Percentiles rank a stretch among this genome's conserved stretches.
These are phyloP conservation scores for Botryotinia calthae DNA, from an alignment of 2,329 filamentous ascomycete genomes.

Conservation along the genomic window DNA sequence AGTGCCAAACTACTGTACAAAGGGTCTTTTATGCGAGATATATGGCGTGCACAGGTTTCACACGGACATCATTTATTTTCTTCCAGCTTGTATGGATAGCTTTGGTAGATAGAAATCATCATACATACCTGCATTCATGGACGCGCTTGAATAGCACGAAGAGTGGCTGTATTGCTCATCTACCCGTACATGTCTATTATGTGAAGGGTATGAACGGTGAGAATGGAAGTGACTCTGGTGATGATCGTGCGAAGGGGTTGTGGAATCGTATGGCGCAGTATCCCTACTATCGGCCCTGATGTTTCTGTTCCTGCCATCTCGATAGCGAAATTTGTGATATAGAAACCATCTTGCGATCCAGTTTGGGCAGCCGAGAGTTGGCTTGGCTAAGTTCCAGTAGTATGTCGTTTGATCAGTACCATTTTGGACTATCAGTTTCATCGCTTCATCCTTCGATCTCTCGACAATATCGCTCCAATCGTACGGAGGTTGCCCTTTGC, in stretches of 20 bases:
- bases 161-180: conserved; percentile 10
- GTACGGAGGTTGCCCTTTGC: conserved; percentile 36
- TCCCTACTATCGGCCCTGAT: conserved; percentile 6
- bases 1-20: not conserved
- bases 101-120: not conserved
- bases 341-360: conserved; percentile 40
- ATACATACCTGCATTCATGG: conserved; percentile 18
- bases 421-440: conserved; percentile 29
- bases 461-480: conserved; percentile 39
- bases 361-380: conserved; percentile 32
- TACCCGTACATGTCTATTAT: not conserved
- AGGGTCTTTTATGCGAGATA: not conserved
- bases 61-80: not conserved
- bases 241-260: not conserved
- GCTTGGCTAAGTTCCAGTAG: conserved; percentile 35
- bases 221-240: not conserved
- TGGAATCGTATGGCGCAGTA: not conserved
- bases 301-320: conserved; percentile 37
- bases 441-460: conserved; percentile 37
- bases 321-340: conserved; percentile 40
- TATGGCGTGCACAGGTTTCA: not conserved
- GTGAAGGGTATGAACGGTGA: not conserved
- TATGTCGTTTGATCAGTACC: conserved; percentile 30
- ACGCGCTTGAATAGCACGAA: not conserved
- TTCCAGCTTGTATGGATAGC: not conserved